phyloP scores from a whole-genome alignment of 2,329 filamentous ascomycete genomes.

The Orbilia ellipsospora region DNA sequence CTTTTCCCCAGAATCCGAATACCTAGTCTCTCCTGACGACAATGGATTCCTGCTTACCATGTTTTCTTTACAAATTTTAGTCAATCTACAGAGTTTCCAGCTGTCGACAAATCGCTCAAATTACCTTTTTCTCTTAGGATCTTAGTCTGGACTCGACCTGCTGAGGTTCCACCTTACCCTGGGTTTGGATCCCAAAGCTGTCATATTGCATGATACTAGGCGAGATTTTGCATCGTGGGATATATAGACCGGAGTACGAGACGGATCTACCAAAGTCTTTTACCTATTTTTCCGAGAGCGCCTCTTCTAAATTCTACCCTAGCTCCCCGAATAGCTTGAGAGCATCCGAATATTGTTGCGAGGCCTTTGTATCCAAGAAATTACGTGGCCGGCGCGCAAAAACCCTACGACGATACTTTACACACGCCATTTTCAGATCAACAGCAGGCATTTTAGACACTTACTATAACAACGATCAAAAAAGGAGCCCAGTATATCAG shows the following conservation, averaged over 20 bases:
- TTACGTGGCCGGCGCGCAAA: background rate
- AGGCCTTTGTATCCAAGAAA: constrained; percentile 13
- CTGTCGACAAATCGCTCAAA: constrained; percentile 55
- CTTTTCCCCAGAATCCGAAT: constrained; percentile 55
- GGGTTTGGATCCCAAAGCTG: constrained; percentile 34
- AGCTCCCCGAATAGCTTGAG: constrained; percentile 12
- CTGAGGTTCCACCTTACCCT: constrained; percentile 37
- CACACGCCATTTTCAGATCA: no score
- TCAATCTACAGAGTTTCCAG: constrained; percentile 20
- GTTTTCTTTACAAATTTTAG: constrained; percentile 42
- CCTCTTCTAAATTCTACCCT: constrained; percentile 36
- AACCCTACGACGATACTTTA: background rate
- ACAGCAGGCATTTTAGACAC: background rate
- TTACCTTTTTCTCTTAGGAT: constrained; percentile 6
- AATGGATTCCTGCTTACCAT: constrained; percentile 50
- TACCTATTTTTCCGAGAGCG: constrained; percentile 55
- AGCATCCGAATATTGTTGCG: constrained; percentile 13
- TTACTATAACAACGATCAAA: no score
- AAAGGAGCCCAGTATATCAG: no score
- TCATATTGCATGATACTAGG: constrained; percentile 47
- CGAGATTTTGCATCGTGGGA: constrained; percentile 42
- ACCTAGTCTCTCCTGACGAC: constrained; percentile 53
- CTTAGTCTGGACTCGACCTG: constrained; percentile 16
- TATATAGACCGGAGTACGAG: constrained; percentile 54
- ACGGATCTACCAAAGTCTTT: constrained; percentile 32